phyloP scores from a whole-genome alignment of 345 rosid species.

The Arabidopsis arenosa region DNA sequence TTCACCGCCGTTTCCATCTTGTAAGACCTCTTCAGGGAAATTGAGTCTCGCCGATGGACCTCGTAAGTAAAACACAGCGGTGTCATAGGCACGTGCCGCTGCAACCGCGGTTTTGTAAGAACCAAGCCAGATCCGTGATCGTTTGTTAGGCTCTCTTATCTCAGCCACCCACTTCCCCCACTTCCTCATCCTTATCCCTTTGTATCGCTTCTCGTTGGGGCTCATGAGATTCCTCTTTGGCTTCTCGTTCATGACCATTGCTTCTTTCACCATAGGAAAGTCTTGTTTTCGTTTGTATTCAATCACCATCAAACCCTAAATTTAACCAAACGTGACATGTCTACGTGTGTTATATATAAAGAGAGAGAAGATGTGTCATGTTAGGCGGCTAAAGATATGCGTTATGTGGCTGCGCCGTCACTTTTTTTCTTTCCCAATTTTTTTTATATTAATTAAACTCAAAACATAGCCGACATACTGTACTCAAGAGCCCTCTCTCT shows the following conservation, averaged over 20 bases:
- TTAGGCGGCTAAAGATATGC: slow-evolving; percentile 32
- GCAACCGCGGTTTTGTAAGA: slow-evolving; percentile 63
- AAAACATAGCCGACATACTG: slow-evolving; percentile 20
- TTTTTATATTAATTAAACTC: background rate
- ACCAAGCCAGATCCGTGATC: slow-evolving; percentile 69
- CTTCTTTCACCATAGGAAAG: background rate
- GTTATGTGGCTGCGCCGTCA: slow-evolving; percentile 26
- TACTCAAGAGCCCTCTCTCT: background rate
- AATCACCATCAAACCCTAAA: background rate
- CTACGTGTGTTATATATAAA: background rate
- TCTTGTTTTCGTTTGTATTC: slow-evolving; percentile 15
- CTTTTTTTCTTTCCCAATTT: background rate
- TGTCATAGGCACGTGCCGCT: slow-evolving; percentile 75
- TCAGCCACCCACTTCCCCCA: slow-evolving; percentile 89
- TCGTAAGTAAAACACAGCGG: slow-evolving; percentile 61
- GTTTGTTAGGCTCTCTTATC: slow-evolving; percentile 60
- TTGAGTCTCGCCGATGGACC: slow-evolving; percentile 58
- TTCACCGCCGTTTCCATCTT: slow-evolving; percentile 6
- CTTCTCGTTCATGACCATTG: slow-evolving; percentile 1
- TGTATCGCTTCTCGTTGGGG: slow-evolving; percentile 41
- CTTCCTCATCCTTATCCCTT: slow-evolving; percentile 73
- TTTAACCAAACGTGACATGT: background rate
- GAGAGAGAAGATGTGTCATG: background rate
- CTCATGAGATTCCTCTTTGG: slow-evolving; percentile 4
- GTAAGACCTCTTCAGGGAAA: slow-evolving; percentile 45